Evolutionary conservation across 73 alveolate genomes (phyloP), one percentile per base, ranked within the genome.

Genomic region (Uronychia setigera): DNA sequence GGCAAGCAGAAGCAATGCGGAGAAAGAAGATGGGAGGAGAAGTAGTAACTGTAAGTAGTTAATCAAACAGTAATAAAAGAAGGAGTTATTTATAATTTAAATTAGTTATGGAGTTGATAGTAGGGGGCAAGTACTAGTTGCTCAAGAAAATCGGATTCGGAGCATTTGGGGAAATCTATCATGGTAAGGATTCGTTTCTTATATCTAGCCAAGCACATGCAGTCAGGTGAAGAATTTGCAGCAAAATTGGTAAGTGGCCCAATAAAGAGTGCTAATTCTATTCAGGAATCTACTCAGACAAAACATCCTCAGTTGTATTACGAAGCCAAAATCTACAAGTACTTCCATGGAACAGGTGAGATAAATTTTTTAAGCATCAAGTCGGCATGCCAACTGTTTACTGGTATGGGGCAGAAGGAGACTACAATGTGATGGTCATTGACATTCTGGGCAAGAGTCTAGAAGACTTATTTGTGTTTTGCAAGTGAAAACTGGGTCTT

Each of bases 351-450:
- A 5, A 46, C 67, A 5, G 67, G 67, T 46, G 19, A 19, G 67
- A 5, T 46, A 5, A 46, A 19, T 5, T 19, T 19, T 46, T 19
- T 11, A 46, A 5, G 5, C 19, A 29, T 1, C 82, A 5, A 87
- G 91, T 86, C 60, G 98, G 98, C 13, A 85, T 94, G 0, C 97
- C 98, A 0, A 86, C 77, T 57, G 92, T 94, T 5, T 91, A 89
- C 80, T 93, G 94, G 92, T 85, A 83, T 46, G 98, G 98, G 26
- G 79, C 91, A 19, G 95, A 94, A 80, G 96, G 92, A 26, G 92
- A 87, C 58, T 93, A 30, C 35, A 93, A 93, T 83, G 74, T 92
- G 19, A 60, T 94, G 80, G 91, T 94, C 26, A 85, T 94, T 77
- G 96, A 93, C 67, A 33, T 79, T 31, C 89, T 92, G 28, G 98